These are phyloP conservation scores for Hypoxylon trugodes DNA, from an alignment of 495 filamentous ascomycete species.

Conservation along the genomic window DNA sequence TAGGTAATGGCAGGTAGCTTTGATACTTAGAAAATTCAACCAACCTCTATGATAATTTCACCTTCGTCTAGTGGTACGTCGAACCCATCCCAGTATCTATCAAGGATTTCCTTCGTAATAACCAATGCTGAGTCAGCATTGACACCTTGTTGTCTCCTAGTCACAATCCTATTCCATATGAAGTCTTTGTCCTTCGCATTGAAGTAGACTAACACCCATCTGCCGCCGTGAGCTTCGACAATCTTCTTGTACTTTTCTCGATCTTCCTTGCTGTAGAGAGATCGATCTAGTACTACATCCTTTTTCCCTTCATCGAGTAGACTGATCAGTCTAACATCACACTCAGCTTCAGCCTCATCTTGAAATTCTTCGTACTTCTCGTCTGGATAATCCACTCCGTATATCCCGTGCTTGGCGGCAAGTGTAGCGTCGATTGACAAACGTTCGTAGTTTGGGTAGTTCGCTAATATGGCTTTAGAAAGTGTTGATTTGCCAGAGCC, in stretches of 20 bases:
- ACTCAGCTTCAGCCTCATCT: constrained; percentile 42
- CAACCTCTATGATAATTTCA: constrained; percentile 44
- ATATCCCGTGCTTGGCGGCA: constrained; percentile 47
- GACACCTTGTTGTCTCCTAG: constrained; percentile 40
- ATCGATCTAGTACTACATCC: constrained; percentile 48
- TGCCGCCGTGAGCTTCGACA: constrained; percentile 42
- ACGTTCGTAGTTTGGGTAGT: constrained; percentile 34
- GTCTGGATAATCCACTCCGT: constrained; percentile 43
- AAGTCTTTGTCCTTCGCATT: constrained; percentile 43
- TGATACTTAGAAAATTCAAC: neutral
- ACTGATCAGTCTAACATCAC: constrained; percentile 22
- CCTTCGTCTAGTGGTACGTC: constrained; percentile 48
- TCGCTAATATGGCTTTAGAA: constrained; percentile 21
- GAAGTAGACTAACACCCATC: constrained; percentile 49
- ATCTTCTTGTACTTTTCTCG: constrained; percentile 46
- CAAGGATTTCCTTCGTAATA: constrained; percentile 48
- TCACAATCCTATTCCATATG: constrained; percentile 43
- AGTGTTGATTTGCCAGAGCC: constrained; percentile 33
- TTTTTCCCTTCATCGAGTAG: constrained; percentile 36
- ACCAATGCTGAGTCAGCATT: constrained; percentile 51
- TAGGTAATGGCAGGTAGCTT: too few relatives aligned
- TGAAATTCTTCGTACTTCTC: constrained; percentile 46
- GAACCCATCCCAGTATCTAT: constrained; percentile 51
- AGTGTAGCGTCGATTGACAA: constrained; percentile 47
- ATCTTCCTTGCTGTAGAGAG: constrained; percentile 45